These are phyloP conservation scores for Micractinium sp. DNA, from an alignment of 139 green algal genomes.

Conservation along the genomic window DNA sequence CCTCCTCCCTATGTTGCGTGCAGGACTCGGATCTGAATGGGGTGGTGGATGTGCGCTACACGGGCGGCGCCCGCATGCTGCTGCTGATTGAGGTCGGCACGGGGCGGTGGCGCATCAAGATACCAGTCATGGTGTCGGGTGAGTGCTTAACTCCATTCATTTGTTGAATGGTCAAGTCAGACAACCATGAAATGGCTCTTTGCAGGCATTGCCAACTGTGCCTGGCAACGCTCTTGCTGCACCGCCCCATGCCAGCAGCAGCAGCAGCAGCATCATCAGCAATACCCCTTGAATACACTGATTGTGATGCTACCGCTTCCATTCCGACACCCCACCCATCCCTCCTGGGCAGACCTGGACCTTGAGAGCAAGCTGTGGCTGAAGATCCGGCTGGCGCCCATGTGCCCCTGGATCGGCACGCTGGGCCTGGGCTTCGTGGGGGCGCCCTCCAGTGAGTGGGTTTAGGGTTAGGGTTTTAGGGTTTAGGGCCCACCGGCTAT, in stretches of 20 bases:
- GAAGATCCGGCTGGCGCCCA: constrained; percentile 92
- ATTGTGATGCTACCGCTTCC: no score
- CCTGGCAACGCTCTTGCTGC: no score
- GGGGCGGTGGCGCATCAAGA: constrained; percentile 58
- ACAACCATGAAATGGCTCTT: no score
- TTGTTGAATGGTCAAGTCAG: no score
- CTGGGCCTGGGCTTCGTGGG: constrained; percentile 92
- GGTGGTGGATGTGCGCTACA: constrained; percentile 91
- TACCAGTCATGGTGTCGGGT: constrained; percentile 79
- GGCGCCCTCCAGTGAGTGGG: constrained; percentile 65
- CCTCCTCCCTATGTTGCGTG: not conserved
- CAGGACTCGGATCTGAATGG: constrained; percentile 87
- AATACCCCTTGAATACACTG: no score
- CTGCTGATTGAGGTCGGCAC: constrained; percentile 82
- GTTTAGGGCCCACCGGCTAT: no score
- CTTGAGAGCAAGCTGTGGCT: constrained; percentile 94
- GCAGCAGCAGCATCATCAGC: no score
- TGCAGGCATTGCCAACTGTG: no score
- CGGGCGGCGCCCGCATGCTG: constrained; percentile 91
- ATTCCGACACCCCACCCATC: no score
- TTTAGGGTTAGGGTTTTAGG: not conserved
- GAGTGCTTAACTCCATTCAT: no score
- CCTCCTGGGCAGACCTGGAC: constrained; percentile 81
- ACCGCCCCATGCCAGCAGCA: no score
- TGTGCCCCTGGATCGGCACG: constrained; percentile 92